Conservation (phyloP, 495 filamentous ascomycete genomes). For the Tetracladium marchalianum region DNA sequence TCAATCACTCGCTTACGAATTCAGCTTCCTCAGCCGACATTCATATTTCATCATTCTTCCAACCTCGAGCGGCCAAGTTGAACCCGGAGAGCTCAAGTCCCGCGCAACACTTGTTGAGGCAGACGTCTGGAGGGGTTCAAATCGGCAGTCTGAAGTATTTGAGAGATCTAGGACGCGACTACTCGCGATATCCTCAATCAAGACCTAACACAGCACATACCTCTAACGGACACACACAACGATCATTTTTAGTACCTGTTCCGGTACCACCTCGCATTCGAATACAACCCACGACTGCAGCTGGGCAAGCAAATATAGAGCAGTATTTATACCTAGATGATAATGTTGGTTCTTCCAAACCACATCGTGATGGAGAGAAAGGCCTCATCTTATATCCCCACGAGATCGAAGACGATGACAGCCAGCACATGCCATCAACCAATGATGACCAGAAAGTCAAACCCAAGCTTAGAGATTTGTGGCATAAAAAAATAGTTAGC, state of each 20-base stretch:
- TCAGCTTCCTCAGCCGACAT: too few relatives aligned
- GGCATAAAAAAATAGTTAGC: conserved; percentile 25
- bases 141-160: conserved; percentile 16
- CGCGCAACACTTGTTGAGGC: conserved; percentile 4
- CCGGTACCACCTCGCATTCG: conserved; percentile 4
- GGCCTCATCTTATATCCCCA: conserved; percentile 30
- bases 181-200: conserved; percentile 31
- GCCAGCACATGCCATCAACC: conserved; percentile 34
- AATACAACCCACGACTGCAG: conserved; percentile 10
- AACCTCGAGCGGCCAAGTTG: too few relatives aligned
- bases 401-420: conserved; percentile 38
- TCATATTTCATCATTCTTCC: too few relatives aligned
- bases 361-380: conserved; percentile 20
- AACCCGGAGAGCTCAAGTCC: background rate
- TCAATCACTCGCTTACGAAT: too few relatives aligned
- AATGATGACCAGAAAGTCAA: conserved; percentile 35
- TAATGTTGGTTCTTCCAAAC: conserved; percentile 25
- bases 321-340: conserved; percentile 30
- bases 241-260: conserved; percentile 23
- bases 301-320: conserved; percentile 15
- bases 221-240: background rate
- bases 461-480: conserved; percentile 29
- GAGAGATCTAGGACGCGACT: conserved; percentile 34
- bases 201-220: background rate
- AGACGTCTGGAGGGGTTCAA: conserved; percentile 1